Base-by-base conservation (phyloP, 2,329 filamentous ascomycete genomes). In the Zymoseptoria passerinii region DNA sequence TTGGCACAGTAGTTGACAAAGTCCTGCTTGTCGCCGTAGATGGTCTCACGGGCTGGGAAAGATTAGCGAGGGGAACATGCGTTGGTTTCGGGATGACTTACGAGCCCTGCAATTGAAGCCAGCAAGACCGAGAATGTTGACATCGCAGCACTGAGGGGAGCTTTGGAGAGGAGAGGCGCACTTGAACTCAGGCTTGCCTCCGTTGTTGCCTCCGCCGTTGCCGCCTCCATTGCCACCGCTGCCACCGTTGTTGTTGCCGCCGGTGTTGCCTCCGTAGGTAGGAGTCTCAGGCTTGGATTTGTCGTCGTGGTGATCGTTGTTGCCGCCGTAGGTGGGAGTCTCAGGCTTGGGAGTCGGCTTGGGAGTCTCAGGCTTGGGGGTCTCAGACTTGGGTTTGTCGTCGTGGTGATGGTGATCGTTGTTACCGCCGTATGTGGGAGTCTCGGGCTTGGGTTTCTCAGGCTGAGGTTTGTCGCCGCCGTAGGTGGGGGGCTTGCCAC, bases 81-180 rank as follows among this genome's bases (percentile, higher is more conserved):
- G 20, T n/a, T 23, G 8, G 20, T 8, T 18, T 8, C 9, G 16
- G 27, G 50, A 2, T 23, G 7, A 76, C 70, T 18, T 55, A 55
- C 53, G 53, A 4, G 8, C n/a, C 1, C 16, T 6, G 44, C 53
- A 55, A 20, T 40, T 55, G 35, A 55, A 2, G 48, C 35, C 44
- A 28, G 54, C 54, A 18, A 49, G 3, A 18, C 49, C 49, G 23
- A 56, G 55, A 7, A 23, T 29, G 50, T 56, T 35, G 28, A 52
- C n/a, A 28, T 52, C 48, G 49, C 55, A 56, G 55, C 55, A 56
- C 19, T 56, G 49, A 3, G 54, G 27, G 13, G 27, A 13, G 23
- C 23, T 27, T n/a, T 50, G 49, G 13, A 50, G 49, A 6, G 35
- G 35, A 13, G 35, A 10, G 35, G 35, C 1, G 35, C 35, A 44